Conservation (phyloP, 805 yeast species). For the Monosporozyma servazzii region DNA sequence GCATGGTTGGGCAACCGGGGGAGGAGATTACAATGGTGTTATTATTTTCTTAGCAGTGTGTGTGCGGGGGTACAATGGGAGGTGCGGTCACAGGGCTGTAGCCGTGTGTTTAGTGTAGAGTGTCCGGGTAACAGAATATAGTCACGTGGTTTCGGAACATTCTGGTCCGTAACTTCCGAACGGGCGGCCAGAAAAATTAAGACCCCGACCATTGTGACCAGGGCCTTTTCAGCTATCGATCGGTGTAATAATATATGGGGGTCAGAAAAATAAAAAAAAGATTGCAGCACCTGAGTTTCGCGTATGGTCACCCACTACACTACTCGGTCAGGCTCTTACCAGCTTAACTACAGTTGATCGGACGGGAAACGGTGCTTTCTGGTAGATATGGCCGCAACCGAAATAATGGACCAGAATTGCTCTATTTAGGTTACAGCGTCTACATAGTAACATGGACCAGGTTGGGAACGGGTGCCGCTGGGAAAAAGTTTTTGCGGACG, state of each 20-base stretch:
- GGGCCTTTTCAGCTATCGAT: background rate
- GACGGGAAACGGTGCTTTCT: conserved; percentile 56
- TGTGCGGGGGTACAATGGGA: too few relatives aligned
- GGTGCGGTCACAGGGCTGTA: too few relatives aligned
- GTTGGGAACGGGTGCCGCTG: background rate
- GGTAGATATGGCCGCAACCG: conserved; percentile 54
- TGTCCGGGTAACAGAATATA: too few relatives aligned
- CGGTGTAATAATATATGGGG: background rate
- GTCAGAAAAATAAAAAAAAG: conserved; percentile 30
- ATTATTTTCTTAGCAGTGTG: background rate
- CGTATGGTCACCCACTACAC: conserved; percentile 51
- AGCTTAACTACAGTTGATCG: conserved; percentile 52
- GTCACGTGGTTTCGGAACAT: background rate
- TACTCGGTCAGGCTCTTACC: conserved; percentile 51
- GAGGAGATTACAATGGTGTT: background rate
- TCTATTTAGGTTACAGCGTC: background rate
- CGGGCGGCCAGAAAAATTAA: background rate
- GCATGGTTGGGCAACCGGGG: background rate
- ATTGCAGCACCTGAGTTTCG: conserved; percentile 49
- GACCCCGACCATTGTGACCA: background rate
- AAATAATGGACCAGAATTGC: conserved; percentile 6
- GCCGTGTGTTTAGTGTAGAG: too few relatives aligned
- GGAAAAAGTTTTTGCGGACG: background rate
- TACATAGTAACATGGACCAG: background rate
- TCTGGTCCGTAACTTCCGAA: background rate